Evolutionary conservation across 2,329 filamentous ascomycete genomes (phyloP), one percentile per base, ranked within the genome.

Genomic region (Mariannaea elegans): DNA sequence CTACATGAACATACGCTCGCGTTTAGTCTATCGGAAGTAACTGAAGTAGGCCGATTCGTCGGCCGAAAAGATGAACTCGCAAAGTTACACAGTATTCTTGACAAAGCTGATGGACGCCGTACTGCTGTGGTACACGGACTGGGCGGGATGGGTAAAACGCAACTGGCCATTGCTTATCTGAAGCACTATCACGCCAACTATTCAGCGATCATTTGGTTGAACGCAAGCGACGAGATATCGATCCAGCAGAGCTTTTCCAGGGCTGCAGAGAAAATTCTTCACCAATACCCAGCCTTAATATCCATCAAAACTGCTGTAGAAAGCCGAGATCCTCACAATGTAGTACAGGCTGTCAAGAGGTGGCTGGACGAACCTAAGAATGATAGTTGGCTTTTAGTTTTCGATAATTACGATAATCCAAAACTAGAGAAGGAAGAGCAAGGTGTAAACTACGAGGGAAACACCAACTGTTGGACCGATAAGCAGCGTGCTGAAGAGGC

Each of bases 101-200:
- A 12, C 1, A 29, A 31, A 7, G 23, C 34, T 8, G 14, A 32
- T 29, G 36, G 48, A 14, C 32, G 48, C 34, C 48, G 48, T 2
- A 51, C 12, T 21, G 36, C 9, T 27, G 16, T 42, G 23, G 62
- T 81, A 7, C 70, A 79, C 45, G 78, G 79, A 13, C 67, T 80
- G 4, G 78, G 79, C 14, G 79, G 79, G 3, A 80, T 81, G 27
- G 78, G 77, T 23, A 82, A 82, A 69, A 81, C 79, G n/a, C 75
- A 81, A 62, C 69, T 80, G 19, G 69, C 73, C 7, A 64, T 79
- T 7, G 68, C 72, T 39, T 82, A 77, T 65, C 65, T 73, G 2
- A 74, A 72, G 62, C 59, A 58, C 27, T 61, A 81, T 56, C 68
- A 69, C 19, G 51, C 68, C 14, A 66, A 73, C 8, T 80, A 80